Conservation (phyloP, 495 filamentous ascomycete species). For the Letharia columbiana region DNA sequence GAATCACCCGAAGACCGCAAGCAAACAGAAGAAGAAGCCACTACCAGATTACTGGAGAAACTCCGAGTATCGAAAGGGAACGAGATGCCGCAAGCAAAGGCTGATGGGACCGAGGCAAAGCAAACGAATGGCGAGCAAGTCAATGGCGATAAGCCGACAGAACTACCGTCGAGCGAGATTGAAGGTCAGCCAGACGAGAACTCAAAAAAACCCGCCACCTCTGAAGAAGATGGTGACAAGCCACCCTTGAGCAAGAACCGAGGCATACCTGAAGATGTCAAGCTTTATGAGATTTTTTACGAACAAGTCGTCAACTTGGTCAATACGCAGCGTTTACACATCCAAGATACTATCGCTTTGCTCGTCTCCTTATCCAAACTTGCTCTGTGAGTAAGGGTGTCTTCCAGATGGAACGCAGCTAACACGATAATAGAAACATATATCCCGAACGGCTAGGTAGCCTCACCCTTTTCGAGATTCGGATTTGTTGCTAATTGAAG, state of each 20-base stretch:
- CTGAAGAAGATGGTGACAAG: slow-evolving; percentile 26
- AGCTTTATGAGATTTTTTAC: slow-evolving; percentile 95
- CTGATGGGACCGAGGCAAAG: slow-evolving; percentile 17
- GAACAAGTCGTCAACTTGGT: slow-evolving; percentile 91
- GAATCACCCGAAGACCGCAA: slow-evolving; percentile 61
- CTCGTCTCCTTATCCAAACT: slow-evolving; percentile 88
- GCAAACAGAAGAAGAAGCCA: slow-evolving; percentile 76
- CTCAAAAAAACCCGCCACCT: slow-evolving; percentile 22
- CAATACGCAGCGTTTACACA: slow-evolving; percentile 78
- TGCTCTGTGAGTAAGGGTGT: slow-evolving; percentile 48
- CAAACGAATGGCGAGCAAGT: slow-evolving; percentile 30
- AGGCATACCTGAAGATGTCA: slow-evolving; percentile 72
- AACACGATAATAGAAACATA: slow-evolving; percentile 53
- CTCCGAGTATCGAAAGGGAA: slow-evolving; percentile 59
- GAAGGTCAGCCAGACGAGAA: slow-evolving; percentile 28
- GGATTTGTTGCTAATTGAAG: slow-evolving; percentile 7
- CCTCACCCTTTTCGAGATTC: background rate
- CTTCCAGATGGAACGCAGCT: slow-evolving; percentile 5
- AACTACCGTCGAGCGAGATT: slow-evolving; percentile 23
- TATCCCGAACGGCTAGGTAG: slow-evolving; percentile 71
- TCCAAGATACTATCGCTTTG: slow-evolving; percentile 89
- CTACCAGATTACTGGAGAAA: slow-evolving; percentile 64
- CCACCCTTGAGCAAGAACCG: slow-evolving; percentile 45
- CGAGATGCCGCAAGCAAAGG: slow-evolving; percentile 34
- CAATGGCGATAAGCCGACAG: slow-evolving; percentile 36